Base-by-base conservation (phyloP, 176 grass and related monocot genomes). In the Hordeum vulgare region DNA sequence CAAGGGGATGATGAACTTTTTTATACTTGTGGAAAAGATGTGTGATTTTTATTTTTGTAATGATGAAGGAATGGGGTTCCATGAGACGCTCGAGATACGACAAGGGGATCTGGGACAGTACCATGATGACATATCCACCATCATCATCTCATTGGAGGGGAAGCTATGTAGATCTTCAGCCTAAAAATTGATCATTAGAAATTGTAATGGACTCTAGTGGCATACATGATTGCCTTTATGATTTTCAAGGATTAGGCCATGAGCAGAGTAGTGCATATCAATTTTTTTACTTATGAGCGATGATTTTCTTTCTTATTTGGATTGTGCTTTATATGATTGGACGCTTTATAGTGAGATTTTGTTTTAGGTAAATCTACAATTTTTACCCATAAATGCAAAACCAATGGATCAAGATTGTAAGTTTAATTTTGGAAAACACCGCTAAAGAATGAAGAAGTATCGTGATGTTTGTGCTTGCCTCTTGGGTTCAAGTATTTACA, bases 51-150 rank as follows among this genome's bases (percentile, higher is more conserved):
- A 20, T 81, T 14, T 71, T 26, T 78, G 23, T 36, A 20, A 29
- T 61, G 15, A 21, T 31, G 31, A 58, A 98, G 95, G 90, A 10
- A 91, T 93, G 85, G 87, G 77, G 56, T 78, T 95, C 76, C 80
- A 90, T 67, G 90, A 94, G 77, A 83, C 95, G 77, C 86, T 98
- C 3, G 86, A 89, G 53, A 64, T 98, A 35, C 82, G 84, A 1
- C 90, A 91, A 64, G 95, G 95, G 23, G 92, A 91, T 21, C 79
- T 89, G 3, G 86, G 92, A 6, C 78, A 40, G 13, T 98, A 95
- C 56, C 90, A 95, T 35, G 95, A 95, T 18, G 90, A 94, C 61
- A 87, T 98, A 70, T 98, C 95, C 75, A 93, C 95, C 77, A 85
- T 98, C 28, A 91, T 98, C 61, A 75, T 98, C 79, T 93, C 95